These are phyloP conservation scores for Ceratobasidium sp. DNA, from an alignment of 1,284 basidiomycete genomes.

Conservation along the genomic window DNA sequence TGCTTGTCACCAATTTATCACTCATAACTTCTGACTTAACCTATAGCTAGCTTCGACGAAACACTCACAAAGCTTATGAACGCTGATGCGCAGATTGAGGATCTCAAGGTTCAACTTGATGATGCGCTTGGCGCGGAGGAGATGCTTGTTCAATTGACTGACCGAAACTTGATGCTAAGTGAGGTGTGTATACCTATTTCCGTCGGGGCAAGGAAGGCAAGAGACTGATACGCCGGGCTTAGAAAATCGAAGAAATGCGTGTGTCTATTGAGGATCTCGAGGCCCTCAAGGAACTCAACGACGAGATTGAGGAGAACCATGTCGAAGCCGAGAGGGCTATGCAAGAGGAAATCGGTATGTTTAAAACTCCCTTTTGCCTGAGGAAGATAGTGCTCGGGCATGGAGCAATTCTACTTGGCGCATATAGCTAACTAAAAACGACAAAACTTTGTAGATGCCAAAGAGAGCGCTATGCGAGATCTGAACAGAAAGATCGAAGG, in stretches of 20 bases:
- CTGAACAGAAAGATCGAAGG: constrained; percentile 69
- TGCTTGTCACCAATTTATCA: background rate
- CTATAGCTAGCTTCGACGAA: constrained; percentile 79
- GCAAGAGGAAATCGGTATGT: constrained; percentile 86
- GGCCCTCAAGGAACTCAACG: constrained; percentile 93
- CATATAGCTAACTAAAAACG: background rate
- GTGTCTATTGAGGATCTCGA: constrained; percentile 96
- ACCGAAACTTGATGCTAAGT: constrained; percentile 89
- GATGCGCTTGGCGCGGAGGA: constrained; percentile 96
- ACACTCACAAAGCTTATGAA: constrained; percentile 82
- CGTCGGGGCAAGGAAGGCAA: background rate
- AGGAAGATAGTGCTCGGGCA: background rate
- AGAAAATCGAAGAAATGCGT: constrained; percentile 97
- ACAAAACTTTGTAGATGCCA: constrained; percentile 76
- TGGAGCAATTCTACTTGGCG: background rate
- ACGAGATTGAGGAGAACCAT: constrained; percentile 98
- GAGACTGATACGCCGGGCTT: constrained; percentile 40
- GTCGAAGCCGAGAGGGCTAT: constrained; percentile 92
- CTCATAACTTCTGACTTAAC: constrained; percentile 6
- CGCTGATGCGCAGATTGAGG: constrained; percentile 90
- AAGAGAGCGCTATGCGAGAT: constrained; percentile 76
- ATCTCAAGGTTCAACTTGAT: constrained; percentile 94
- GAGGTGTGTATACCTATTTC: constrained; percentile 65
- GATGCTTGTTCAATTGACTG: constrained; percentile 94
- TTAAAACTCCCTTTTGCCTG: constrained; percentile 17